phyloP scores from a whole-genome alignment of 2,329 filamentous ascomycete genomes.

The Stagonosporopsis cucurbitacearum region DNA sequence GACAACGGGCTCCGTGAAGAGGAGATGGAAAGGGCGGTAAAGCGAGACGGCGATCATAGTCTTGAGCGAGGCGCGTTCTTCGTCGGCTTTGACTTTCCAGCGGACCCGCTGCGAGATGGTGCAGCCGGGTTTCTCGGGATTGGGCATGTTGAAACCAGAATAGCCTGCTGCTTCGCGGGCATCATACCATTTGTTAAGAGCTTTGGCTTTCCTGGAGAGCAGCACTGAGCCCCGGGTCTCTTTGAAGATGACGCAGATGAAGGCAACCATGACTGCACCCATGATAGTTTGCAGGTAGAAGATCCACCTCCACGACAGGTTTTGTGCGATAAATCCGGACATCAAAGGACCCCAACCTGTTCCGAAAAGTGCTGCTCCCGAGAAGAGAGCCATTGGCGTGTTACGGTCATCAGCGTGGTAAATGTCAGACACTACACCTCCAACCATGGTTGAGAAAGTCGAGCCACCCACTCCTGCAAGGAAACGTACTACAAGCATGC shows the following conservation, averaged over 20 bases:
- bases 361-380: conserved; percentile 77
- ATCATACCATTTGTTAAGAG: conserved; percentile 81
- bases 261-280: conserved; percentile 66
- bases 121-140: conserved; percentile 28
- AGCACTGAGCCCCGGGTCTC: conserved; percentile 85
- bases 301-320: conserved; percentile 80
- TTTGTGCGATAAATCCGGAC: conserved; percentile 71
- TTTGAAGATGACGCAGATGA: conserved; percentile 73
- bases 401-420: conserved; percentile 81
- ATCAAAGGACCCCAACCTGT: conserved; percentile 81
- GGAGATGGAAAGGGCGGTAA: conserved; percentile 77
- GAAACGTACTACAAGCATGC: conserved; percentile 78
- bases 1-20: conserved; percentile 78
- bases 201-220: conserved; percentile 74
- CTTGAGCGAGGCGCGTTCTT: conserved; percentile 71
- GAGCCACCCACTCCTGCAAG: conserved; percentile 78
- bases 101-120: conserved; percentile 65
- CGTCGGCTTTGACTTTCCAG: conserved; percentile 81
- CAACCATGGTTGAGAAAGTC: conserved; percentile 85
- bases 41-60: conserved; percentile 77
- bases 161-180: conserved; percentile 70
- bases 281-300: conserved; percentile 85
- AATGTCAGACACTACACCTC: conserved; percentile 88
- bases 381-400: conserved; percentile 88
- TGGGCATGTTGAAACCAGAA: conserved; percentile 59